A percentile compares a stretch with the other conserved stretches of the same genome.
Conservation (phyloP, 345 rosid species). For the Salix brachista region DNA sequence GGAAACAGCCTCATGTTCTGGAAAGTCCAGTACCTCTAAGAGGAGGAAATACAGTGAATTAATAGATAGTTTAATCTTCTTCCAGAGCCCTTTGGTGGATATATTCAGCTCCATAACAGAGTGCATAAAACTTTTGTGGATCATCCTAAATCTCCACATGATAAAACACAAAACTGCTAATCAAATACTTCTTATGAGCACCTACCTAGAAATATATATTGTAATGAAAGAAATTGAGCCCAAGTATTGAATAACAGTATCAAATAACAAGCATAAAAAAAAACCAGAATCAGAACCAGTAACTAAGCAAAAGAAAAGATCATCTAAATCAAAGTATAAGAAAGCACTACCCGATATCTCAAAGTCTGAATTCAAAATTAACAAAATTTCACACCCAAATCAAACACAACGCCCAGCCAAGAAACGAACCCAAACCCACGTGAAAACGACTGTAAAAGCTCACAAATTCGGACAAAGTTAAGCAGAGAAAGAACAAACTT, state of each 20-base stretch:
- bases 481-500: slow-evolving; percentile 21
- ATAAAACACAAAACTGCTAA: not conserved
- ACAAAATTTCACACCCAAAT: not conserved
- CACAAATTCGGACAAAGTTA: not conserved
- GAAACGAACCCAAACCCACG: slow-evolving; percentile 5
- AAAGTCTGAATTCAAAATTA: not conserved
- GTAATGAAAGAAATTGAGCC: not conserved
- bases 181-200: not conserved
- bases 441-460: not conserved
- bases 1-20: not conserved
- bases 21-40: not conserved
- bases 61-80: not conserved
- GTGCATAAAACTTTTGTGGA: not conserved
- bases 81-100: not conserved
- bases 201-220: not conserved
- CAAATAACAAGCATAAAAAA: not conserved
- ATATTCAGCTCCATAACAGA: not conserved
- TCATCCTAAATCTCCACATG: not conserved
- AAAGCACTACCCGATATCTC: not conserved
- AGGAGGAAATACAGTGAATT: not conserved
- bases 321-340: not conserved
- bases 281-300: not conserved
- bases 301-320: not conserved
- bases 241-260: not conserved
- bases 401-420: not conserved